Evolutionary conservation across 2,329 filamentous ascomycete genomes (phyloP).

Genomic region (Hirsutella minnesotensis): DNA sequence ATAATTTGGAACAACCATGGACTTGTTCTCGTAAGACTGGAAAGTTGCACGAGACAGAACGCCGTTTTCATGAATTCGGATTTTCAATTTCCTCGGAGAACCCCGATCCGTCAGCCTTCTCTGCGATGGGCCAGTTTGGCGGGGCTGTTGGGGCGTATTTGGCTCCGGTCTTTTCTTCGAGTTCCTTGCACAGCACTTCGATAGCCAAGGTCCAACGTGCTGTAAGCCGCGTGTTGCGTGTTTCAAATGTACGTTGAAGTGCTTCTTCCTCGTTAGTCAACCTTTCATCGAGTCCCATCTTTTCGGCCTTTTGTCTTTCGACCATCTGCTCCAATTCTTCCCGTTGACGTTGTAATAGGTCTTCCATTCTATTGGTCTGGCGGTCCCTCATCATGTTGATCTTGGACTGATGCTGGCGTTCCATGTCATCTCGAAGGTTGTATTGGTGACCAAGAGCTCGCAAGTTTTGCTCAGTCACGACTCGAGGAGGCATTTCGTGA

Average conservation of each 20-base stretch:
- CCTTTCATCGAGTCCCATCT: slow-evolving; percentile 32
- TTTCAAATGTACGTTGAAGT: slow-evolving; percentile 30
- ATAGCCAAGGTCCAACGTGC: slow-evolving; percentile 40
- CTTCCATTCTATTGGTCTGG: slow-evolving; percentile 49
- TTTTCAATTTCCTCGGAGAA: neutral
- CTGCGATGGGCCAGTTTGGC: slow-evolving; percentile 17
- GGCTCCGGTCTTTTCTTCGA: slow-evolving; percentile 32
- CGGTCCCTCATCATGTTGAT: slow-evolving; percentile 56
- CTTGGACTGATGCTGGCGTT: slow-evolving; percentile 44
- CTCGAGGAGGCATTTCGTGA: slow-evolving; percentile 30
- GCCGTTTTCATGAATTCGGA: neutral
- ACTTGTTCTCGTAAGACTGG: neutral
- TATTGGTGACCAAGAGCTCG: slow-evolving; percentile 50
- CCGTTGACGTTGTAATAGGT: slow-evolving; percentile 42
- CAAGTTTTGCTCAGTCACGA: slow-evolving; percentile 48
- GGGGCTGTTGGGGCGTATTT: slow-evolving; percentile 26
- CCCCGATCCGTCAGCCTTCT: neutral
- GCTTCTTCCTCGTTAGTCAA: slow-evolving; percentile 38
- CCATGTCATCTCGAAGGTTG: slow-evolving; percentile 46
- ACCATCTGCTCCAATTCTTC: slow-evolving; percentile 34
- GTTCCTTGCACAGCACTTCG: slow-evolving; percentile 39
- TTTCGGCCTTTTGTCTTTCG: slow-evolving; percentile 33
- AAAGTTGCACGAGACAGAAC: neutral
- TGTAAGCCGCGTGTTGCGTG: slow-evolving; percentile 31
- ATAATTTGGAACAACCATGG: neutral